These are phyloP conservation scores for Arctostaphylos glauca DNA, from an alignment of 148 eudicot genomes.

Conservation along the genomic window DNA sequence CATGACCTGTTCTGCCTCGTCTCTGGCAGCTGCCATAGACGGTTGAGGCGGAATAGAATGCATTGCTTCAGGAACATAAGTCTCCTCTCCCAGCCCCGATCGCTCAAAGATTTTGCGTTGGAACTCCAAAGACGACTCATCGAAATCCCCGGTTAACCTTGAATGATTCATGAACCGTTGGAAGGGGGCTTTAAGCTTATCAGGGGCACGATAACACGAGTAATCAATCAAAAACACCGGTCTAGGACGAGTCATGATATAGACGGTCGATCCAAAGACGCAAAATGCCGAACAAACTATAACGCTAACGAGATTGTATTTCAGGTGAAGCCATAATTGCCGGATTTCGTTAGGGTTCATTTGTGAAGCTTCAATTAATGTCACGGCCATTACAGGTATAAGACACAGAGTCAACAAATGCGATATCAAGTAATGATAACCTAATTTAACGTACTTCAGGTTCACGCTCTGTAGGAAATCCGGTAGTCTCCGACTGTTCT, in stretches of 20 bases:
- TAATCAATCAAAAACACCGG: slow-evolving; percentile 27
- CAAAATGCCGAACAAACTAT: slow-evolving; percentile 13
- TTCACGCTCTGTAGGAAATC: slow-evolving; percentile 30
- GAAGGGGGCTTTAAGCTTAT: slow-evolving; percentile 24
- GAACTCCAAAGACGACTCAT: slow-evolving; percentile 32
- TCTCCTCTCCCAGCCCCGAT: slow-evolving; percentile 42
- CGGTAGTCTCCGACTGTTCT: slow-evolving; percentile 16
- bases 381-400: slow-evolving; percentile 12
- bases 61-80: slow-evolving; percentile 30
- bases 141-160: slow-evolving; percentile 26
- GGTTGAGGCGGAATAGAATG: slow-evolving; percentile 29
- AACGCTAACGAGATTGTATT: slow-evolving; percentile 25
- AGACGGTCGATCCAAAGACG: slow-evolving; percentile 26
- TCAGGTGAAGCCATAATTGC: slow-evolving; percentile 20
- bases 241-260: slow-evolving; percentile 30
- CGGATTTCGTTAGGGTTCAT: slow-evolving; percentile 22
- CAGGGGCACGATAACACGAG: slow-evolving; percentile 26
- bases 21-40: slow-evolving; percentile 31
- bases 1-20: slow-evolving; percentile 31
- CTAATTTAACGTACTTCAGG: slow-evolving; percentile 35
- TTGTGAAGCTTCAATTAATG: slow-evolving; percentile 22
- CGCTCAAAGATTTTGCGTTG: slow-evolving; percentile 37
- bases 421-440: slow-evolving; percentile 29
- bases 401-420: slow-evolving; percentile 22
- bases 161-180: slow-evolving; percentile 23